These are phyloP conservation scores for Achaetomium macrosporum DNA, from an alignment of 2,329 filamentous ascomycete genomes.

Conservation along the genomic window DNA sequence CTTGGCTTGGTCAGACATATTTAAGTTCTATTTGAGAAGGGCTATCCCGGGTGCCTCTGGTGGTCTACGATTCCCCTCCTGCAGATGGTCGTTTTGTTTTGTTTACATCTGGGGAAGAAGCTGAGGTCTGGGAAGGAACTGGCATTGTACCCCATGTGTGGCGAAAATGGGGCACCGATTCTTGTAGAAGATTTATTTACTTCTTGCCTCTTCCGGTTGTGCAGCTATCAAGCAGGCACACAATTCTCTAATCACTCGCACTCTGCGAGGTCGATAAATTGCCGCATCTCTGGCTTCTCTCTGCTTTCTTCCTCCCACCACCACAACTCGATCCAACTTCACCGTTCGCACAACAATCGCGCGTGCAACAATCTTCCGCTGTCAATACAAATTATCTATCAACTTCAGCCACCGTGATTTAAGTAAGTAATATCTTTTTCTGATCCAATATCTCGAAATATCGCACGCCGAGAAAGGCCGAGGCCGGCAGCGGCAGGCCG, in stretches of 20 bases:
- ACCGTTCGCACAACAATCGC: not conserved
- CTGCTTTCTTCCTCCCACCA: slow-evolving; percentile 2
- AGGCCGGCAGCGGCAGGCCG: no score
- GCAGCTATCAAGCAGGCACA: not conserved
- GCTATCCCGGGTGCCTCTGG: no score
- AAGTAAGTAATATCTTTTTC: slow-evolving; percentile 7
- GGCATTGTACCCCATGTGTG: no score
- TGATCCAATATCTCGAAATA: not conserved
- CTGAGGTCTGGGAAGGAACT: no score
- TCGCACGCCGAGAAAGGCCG: not conserved
- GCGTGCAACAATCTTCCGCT: not conserved
- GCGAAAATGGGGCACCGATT: no score
- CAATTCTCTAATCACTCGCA: not conserved
- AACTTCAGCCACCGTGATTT: not conserved
- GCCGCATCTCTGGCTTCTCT: not conserved
- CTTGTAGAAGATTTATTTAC: not conserved
- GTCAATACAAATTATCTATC: not conserved
- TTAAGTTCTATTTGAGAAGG: no score
- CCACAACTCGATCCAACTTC: slow-evolving; percentile 8
- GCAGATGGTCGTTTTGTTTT: no score
- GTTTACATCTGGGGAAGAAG: no score
- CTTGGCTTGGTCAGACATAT: no score
- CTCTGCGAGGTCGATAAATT: not conserved
- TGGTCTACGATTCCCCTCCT: no score
- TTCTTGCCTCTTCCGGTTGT: not conserved